Conservation (phyloP, 2,329 filamentous ascomycete species). For the Helminthosporium solani region DNA sequence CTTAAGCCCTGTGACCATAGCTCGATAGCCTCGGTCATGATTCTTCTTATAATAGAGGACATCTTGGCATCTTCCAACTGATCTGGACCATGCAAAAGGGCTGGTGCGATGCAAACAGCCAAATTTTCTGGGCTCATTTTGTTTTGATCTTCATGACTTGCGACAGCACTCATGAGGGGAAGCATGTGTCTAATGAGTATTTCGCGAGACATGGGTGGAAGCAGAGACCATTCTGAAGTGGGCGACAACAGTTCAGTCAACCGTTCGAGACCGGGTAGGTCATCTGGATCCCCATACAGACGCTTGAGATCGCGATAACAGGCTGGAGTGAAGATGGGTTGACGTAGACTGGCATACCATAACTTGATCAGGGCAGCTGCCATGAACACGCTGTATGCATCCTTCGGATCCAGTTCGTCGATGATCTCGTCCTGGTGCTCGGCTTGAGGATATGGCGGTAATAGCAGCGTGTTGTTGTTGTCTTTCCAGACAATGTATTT, state of each 20-base stretch:
- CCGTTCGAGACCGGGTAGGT: slow-evolving; percentile 43
- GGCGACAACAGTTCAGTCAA: slow-evolving; percentile 50
- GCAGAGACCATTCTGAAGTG: slow-evolving; percentile 48
- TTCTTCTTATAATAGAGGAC: slow-evolving; percentile 52
- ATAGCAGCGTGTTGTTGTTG: slow-evolving; percentile 35
- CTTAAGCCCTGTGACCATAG: slow-evolving; percentile 48
- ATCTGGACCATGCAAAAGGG: slow-evolving; percentile 54
- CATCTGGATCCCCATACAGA: slow-evolving; percentile 44
- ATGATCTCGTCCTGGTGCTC: slow-evolving; percentile 46
- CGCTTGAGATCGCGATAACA: slow-evolving; percentile 51
- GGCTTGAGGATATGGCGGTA: slow-evolving; percentile 34
- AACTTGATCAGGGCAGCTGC: slow-evolving; percentile 57
- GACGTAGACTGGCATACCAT: slow-evolving; percentile 56
- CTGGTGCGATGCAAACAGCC: slow-evolving; percentile 56
- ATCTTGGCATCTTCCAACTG: slow-evolving; percentile 58
- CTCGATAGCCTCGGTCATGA: slow-evolving; percentile 52
- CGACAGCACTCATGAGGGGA: slow-evolving; percentile 52
- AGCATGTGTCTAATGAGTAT: slow-evolving; percentile 54
- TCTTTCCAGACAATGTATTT: slow-evolving; percentile 57
- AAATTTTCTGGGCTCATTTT: slow-evolving; percentile 58
- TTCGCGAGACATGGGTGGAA: slow-evolving; percentile 49
- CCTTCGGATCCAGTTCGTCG: slow-evolving; percentile 48
- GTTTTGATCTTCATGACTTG: slow-evolving; percentile 50
- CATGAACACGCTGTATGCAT: slow-evolving; percentile 56
- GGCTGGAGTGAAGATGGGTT: slow-evolving; percentile 53